Base-by-base conservation (phyloP, 371 early-diverging fungal species). In the Lichtheimia ornata region DNA sequence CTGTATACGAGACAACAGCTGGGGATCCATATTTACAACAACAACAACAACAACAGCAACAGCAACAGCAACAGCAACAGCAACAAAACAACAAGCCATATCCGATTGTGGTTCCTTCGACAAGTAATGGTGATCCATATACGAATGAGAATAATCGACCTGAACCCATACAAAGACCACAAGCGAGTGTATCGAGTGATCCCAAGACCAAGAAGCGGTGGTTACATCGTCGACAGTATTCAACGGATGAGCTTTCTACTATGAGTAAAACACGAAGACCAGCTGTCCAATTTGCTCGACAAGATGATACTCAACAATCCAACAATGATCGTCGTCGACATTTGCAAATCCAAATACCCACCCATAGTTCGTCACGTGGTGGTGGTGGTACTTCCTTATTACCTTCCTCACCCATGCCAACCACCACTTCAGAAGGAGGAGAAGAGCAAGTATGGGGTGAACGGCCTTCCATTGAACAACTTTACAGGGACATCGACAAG, bases 401-500 rank as follows among this genome's bases (percentile, higher is more conserved):
- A 28, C 57, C 63, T 15, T 57, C 59, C 9, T 59, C 70, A 20
- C 60, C 62, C 15, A 30, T 59, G 41, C 53, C 66, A n/a, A 35
- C 56, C 4, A 62, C 56, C 59, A 53, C 45, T 22, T 60, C 63
- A 22, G 70, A 72, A n/a, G 52, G 61, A n/a, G 52, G 61, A 7
- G 72, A 79, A 25, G 75, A 81, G 14, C 80, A 77, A 30, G 70
- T 72, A 3, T 88, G 87, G 88, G 81, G 81, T 2, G 88, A 84
- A 44, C 83, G 93, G 24, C 93, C 93, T 3, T 84, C 89, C 0
- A 73, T 90, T 11, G 91, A 91, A 35, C 77, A 84, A 22, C 82
- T 93, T 55, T 84, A 84, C 45, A 84, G 88, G 55, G 84, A 92
- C 59, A 77, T 93, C 55, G 91, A 91, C 56, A 77, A 84, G 59